Evolutionary conservation across 106 monocot species (phyloP).

Genomic region (Acanthochlamys bracteata): DNA sequence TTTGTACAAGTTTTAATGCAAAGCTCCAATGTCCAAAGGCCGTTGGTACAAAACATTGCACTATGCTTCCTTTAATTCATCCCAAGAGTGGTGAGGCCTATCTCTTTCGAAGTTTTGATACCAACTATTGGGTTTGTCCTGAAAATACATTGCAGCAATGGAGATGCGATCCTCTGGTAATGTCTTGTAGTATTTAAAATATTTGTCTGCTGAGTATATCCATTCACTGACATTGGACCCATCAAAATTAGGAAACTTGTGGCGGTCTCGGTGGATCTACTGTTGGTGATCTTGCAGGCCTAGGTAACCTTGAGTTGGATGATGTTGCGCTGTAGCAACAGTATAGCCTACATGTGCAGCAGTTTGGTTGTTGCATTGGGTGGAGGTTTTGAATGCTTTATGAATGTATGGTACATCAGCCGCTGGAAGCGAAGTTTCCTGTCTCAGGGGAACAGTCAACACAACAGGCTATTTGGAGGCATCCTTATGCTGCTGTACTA

Average conservation of each 20-base stretch:
- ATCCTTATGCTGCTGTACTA: too few species aligned
- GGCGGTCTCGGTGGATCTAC: too few species aligned
- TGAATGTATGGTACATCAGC: too few species aligned
- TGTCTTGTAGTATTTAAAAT: neutral
- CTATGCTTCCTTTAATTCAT: neutral
- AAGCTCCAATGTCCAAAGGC: neutral
- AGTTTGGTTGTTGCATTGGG: too few species aligned
- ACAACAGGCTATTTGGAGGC: too few species aligned
- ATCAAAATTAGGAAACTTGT: neutral
- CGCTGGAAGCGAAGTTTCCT: too few species aligned
- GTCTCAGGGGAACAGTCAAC: too few species aligned
- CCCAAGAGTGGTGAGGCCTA: neutral
- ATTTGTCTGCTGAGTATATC: neutral
- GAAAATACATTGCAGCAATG: neutral
- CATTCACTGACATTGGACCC: neutral
- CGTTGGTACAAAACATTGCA: neutral
- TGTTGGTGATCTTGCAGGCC: too few species aligned
- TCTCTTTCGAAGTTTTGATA: neutral
- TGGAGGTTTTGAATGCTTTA: too few species aligned
- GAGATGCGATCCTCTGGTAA: neutral
- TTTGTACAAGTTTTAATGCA: neutral
- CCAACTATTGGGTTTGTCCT: neutral
- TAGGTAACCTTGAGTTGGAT: too few species aligned
- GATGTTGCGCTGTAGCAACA: too few species aligned
- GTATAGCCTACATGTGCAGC: too few species aligned